Conservation (phyloP, 2,329 filamentous ascomycete genomes). For the Trichothecium sympodiale region DNA sequence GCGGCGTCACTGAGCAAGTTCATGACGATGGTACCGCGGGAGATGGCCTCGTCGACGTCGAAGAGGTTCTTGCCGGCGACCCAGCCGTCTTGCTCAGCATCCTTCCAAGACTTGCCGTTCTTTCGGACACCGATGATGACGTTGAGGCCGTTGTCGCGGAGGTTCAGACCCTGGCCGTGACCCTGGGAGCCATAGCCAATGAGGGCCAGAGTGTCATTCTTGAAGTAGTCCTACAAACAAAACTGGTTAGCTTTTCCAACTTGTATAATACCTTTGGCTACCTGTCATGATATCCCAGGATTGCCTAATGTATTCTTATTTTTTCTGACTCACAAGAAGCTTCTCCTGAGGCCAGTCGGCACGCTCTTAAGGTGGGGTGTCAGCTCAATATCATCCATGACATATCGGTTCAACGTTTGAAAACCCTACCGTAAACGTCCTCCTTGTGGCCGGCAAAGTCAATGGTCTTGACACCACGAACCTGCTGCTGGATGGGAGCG, state of each 20-base stretch:
- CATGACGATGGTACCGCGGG: constrained; percentile 92
- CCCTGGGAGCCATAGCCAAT: constrained; percentile 98
- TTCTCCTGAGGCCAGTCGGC: constrained; percentile 98
- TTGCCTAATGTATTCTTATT: neutral
- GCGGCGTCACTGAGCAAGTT: constrained; percentile 97
- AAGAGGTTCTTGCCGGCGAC: constrained; percentile 98
- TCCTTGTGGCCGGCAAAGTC: constrained; percentile 96
- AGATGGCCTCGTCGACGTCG: constrained; percentile 93
- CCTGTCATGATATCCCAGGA: neutral
- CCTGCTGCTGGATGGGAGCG: constrained; percentile 53
- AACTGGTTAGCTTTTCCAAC: constrained; percentile 1
- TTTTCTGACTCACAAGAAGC: constrained; percentile 63
- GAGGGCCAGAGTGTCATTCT: constrained; percentile 96
- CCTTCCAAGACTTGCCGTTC: constrained; percentile 97
- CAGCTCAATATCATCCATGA: neutral
- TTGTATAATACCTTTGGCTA: neutral
- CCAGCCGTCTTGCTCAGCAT: constrained; percentile 95
- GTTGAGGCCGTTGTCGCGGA: constrained; percentile 98
- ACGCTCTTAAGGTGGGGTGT: constrained; percentile 54
- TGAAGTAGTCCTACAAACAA: constrained; percentile 80
- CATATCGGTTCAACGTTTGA: constrained; percentile 2
- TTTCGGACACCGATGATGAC: constrained; percentile 98
- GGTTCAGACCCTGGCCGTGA: constrained; percentile 98
- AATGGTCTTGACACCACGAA: constrained; percentile 92
- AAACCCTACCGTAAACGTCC: constrained; percentile 70